phyloP scores from a whole-genome alignment of 2,329 filamentous ascomycete species.

The Remersonia thermophila region DNA sequence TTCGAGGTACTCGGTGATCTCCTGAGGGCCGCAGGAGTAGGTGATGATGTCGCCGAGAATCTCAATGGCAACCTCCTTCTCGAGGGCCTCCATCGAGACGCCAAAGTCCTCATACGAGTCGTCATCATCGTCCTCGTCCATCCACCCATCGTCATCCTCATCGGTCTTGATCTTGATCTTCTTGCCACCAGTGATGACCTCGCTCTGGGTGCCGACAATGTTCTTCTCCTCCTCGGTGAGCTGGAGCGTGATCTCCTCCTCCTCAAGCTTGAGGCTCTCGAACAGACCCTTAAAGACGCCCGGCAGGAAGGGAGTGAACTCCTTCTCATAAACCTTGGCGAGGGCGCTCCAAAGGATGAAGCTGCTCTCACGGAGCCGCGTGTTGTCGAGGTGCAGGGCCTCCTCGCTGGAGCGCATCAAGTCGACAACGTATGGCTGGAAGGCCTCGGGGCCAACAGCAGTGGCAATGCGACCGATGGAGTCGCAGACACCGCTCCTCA shows the following conservation, averaged over 20 bases:
- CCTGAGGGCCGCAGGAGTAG: conserved; percentile 66
- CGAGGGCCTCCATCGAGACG: conserved; percentile 78
- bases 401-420: conserved; percentile 90
- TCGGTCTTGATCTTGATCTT: conserved; percentile 66
- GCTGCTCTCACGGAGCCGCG: conserved; percentile 84
- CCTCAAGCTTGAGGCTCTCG: conserved; percentile 72
- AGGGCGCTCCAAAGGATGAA: conserved; percentile 95
- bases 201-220: conserved; percentile 51
- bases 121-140: conserved; percentile 49
- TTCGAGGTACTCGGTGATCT: conserved; percentile 69
- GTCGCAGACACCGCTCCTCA: conserved; percentile 83
- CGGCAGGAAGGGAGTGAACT: conserved; percentile 66
- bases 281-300: conserved; percentile 72
- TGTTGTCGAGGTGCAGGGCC: conserved; percentile 76
- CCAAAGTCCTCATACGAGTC: conserved; percentile 74
- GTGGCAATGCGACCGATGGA: conserved; percentile 85
- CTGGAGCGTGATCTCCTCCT: conserved; percentile 73
- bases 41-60: conserved; percentile 87
- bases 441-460: conserved; percentile 73
- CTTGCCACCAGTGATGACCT: conserved; percentile 68
- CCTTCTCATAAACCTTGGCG: conserved; percentile 81
- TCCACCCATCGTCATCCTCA: conserved; percentile 43
- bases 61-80: conserved; percentile 95
- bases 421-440: conserved; percentile 82
- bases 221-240: conserved; percentile 63